Evolutionary conservation across 2,329 filamentous ascomycete genomes (phyloP), one percentile per base, ranked within the genome.

Genomic region (Salinomyces thailandicus): DNA sequence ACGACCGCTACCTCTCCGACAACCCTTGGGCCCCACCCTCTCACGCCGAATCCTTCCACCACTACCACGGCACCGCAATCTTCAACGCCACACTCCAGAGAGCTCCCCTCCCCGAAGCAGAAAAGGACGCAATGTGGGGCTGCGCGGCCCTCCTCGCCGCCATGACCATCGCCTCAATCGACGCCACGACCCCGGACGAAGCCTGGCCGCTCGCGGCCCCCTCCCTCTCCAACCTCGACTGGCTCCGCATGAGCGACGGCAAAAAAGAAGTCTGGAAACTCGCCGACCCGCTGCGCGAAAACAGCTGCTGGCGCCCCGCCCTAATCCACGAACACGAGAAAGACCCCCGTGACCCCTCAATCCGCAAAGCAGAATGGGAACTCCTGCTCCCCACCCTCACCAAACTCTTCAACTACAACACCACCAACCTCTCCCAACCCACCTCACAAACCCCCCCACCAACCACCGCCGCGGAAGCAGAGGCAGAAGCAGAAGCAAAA

Each of bases 171-270:
- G 63, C 63, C 20, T 61, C 62, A 16, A 51, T 71, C 15, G 65
- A 70, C 19, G 57, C 60, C 1, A 41, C 49, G 0, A 55, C 58
- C 0, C 58, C 70, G 0, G 54, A 66, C 33, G 53, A 70, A 37
- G 62, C 69, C 2, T 81, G 75, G 75, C 76, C 76, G 0, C 55
- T 80, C 2, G 67, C 62, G 24, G 43, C 56, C 2, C 51, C 60
- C 0, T 58, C 58, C 0, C 41, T 58, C 1, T 48, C 56, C 1
- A 71, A 77, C 42, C 58, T 79, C 1, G 63, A 72, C 46, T 81
- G 75, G 76, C 50, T 79, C 2, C 68, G 61, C 33, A 64, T 79
- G 51, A 66, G 62, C 39, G 64, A 71, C 9, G 71, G 72, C 0
- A 79, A 79, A 53, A 64, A 61, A 36, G 62, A 64, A 3, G 59